Evolutionary conservation across 2,329 filamentous ascomycete genomes (phyloP), one percentile per base, ranked within the genome.

Genomic region (Harringtonia lauricola): DNA sequence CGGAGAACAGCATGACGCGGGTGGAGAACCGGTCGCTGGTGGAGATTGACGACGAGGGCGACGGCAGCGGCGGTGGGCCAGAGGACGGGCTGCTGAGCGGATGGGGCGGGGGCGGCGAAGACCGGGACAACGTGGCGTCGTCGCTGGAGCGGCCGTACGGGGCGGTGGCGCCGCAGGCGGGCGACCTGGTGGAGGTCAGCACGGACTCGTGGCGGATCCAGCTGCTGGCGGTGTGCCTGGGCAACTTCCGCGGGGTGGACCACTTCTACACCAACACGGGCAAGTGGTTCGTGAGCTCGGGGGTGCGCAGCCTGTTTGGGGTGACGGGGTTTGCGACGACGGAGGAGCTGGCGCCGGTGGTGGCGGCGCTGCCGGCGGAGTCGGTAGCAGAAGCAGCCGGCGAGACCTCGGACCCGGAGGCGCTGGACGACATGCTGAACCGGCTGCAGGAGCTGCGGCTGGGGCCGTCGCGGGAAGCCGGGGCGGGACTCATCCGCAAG

Each of bases 241-340:
- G 73, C 14, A 65, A 60, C 42, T 65, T 72, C 49, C 65, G 70
- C 33, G 66, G 66, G 17, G 60, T 67, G 35, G 63, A 74, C 50
- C 72, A 77, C 54, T 76, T 71, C 54, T 77, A 76, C 55, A 67
- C 70, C 26, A 64, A 56, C 49, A 68, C 64, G 15, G 74, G 74
- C 49, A 68, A 67, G 51, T 68, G 66, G 60, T 69, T 74, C 54
- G 68, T 71, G 54, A 64, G 64, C 9, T 45, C 64, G 31, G 60
- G 60, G 15, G 57, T 71, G 26, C 62, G 58, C 36, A 63, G 70
- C 1, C 57, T 69, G 30, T 79, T 79, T 52, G 63, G 68, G 5
- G 62, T 77, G 39, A 62, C 64, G 8, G 57, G 61, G 2, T 79
- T 77, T 49, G 65, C 61, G 31, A 52, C 55, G 2, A 45, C 52